Evolutionary conservation across 2,329 filamentous ascomycete genomes (phyloP).

Genomic region (Aspergillus japonicus): DNA sequence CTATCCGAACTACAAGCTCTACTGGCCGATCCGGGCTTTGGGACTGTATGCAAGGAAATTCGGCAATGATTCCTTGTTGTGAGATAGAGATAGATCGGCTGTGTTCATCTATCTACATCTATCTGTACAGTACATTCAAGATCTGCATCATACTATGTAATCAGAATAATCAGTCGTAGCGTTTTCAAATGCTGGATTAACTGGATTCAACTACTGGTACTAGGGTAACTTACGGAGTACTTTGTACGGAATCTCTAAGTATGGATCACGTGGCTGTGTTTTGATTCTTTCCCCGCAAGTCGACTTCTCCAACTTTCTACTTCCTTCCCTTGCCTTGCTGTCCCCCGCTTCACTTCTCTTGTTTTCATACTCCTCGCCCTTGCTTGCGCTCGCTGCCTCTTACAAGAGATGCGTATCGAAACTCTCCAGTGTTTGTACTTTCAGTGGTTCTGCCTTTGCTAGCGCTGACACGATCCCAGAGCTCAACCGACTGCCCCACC

Average conservation of each 20-base stretch:
- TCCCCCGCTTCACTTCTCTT: background rate
- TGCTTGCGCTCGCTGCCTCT: too few relatives aligned
- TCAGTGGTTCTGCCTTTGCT: background rate
- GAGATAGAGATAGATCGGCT: background rate
- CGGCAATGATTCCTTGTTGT: conserved; percentile 59
- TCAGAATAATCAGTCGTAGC: background rate
- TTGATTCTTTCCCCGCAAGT: background rate
- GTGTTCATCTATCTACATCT: too few relatives aligned
- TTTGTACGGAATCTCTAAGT: background rate
- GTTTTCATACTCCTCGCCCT: too few relatives aligned
- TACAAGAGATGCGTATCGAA: too few relatives aligned
- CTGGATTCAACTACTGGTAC: too few relatives aligned
- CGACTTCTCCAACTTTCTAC: background rate
- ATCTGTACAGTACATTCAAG: too few relatives aligned
- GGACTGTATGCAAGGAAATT: conserved; percentile 80
- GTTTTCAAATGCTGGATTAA: too few relatives aligned
- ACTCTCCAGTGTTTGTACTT: too few relatives aligned
- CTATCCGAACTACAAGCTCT: conserved; percentile 98
- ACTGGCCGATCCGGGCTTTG: conserved; percentile 88
- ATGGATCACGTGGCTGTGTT: background rate
- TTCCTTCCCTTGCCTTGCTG: background rate
- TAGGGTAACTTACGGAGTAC: too few relatives aligned
- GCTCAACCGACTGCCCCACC: too few relatives aligned
- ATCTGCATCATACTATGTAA: background rate
- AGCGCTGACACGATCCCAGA: background rate